Evolutionary conservation across 352 stramenopile genomes (phyloP), one percentile per base, ranked within the genome.

Genomic region (Globisporangium parvum): DNA sequence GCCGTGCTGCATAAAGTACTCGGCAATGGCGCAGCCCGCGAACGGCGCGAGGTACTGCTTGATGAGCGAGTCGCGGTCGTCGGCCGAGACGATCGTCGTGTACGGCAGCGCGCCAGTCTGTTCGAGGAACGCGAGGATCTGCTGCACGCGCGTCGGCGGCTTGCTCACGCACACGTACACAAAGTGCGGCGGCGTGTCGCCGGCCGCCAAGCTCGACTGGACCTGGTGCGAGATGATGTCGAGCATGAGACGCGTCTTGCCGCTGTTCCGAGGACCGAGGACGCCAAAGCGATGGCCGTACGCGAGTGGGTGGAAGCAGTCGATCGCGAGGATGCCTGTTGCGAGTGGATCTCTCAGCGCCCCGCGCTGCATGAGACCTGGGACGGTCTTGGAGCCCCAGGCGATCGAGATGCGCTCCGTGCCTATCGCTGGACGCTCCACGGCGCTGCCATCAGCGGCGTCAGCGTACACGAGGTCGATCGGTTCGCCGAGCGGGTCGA

Each of bases 11-110:
- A 88, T 86, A 41, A 87, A 77, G 55, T 73, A 85, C 60, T 93
- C 82, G 26, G 78, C 80, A 33, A 93, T 59, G 1, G 78, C 75
- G 50, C 77, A 89, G n/a, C 82, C 82, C 0, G 77, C 74, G 58
- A 93, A 93, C n/a, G 82, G 82, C 50, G 82, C 70, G 42, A 93
- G 65, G 66, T 88, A 93, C 67, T 93, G 82, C 72, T 84, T 60
- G 53, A 91, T 81, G 31, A 76, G 66, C 61, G 80, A 87, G 57
- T 87, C 75, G 41, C 74, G 75, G 48, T 89, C 75, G 47, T 73
- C 75, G 0, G 80, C 70, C 3, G 80, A 75, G 10, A 93, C 65
- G 48, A 93, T 65, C n/a, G 82, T 93, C 53, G 71, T 84, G 67
- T 88, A 49, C 26, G 63, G 53, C 14, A 91, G 35, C 4, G 70